phyloP scores from a whole-genome alignment of 2,329 filamentous ascomycete genomes.

The Aspergillus pseudoterreus region DNA sequence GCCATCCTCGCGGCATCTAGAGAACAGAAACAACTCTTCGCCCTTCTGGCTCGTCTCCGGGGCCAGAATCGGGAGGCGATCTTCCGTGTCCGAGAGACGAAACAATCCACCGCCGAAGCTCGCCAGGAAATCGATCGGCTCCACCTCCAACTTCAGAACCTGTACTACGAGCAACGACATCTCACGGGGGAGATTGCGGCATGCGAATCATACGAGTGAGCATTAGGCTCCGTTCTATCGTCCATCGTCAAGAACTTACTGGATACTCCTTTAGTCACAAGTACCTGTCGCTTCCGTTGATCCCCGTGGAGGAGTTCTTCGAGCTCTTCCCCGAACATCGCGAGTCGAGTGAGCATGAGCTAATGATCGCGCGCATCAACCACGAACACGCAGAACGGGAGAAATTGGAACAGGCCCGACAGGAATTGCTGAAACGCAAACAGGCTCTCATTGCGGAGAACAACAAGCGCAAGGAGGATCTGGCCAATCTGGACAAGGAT shows the following conservation, averaged over 20 bases:
- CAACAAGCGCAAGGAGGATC: constrained; percentile 87
- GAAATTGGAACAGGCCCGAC: constrained; percentile 76
- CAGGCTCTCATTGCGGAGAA: constrained; percentile 70
- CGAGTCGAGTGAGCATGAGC: constrained; percentile 68
- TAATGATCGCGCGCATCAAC: constrained; percentile 88
- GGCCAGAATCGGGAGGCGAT: constrained; percentile 79
- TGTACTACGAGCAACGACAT: constrained; percentile 94
- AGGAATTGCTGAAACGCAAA: constrained; percentile 70
- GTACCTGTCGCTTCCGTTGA: constrained; percentile 79
- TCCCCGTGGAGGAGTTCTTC: constrained; percentile 80
- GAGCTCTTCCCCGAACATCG: constrained; percentile 69
- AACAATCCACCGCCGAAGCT: constrained; percentile 78
- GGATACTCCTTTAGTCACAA: constrained; percentile 55
- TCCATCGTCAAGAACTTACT: background rate
- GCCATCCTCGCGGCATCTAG: constrained; percentile 61
- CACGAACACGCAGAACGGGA: constrained; percentile 84
- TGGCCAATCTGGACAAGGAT: constrained; percentile 86
- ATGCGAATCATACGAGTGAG: constrained; percentile 88
- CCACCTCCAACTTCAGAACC: constrained; percentile 88
- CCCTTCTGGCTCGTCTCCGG: constrained; percentile 75
- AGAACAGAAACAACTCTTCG: constrained; percentile 75
- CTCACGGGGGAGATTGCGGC: constrained; percentile 83
- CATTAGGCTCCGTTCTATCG: constrained; percentile 17
- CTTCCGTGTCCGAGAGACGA: constrained; percentile 78
- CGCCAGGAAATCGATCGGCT: constrained; percentile 87